Conservation (phyloP, 805 yeast genomes). For the Saccharomyces jurei region DNA sequence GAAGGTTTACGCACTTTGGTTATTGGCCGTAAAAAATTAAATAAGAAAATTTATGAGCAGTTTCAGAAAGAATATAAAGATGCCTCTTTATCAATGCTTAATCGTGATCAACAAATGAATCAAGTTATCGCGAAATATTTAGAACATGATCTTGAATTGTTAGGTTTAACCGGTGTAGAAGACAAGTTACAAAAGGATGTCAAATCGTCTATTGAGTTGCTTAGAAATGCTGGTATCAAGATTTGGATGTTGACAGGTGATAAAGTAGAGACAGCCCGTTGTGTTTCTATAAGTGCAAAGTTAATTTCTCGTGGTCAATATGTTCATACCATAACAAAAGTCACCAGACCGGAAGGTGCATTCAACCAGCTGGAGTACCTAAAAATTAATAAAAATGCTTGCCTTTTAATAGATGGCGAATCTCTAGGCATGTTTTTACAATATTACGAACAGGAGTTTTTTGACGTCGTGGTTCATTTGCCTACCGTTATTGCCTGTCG, state of each 20-base stretch:
- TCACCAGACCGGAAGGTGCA: conserved; percentile 54
- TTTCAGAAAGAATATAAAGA: conserved; percentile 58
- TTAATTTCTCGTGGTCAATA: conserved; percentile 89
- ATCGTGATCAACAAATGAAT: conserved; percentile 71
- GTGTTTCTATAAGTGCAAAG: conserved; percentile 94
- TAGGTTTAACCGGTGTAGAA: conserved; percentile 96
- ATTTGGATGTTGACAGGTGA: conserved; percentile 99
- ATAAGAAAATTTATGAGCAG: conserved; percentile 44
- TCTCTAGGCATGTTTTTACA: conserved; percentile 65
- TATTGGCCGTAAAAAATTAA: conserved; percentile 74
- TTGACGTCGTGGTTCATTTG: conserved; percentile 62
- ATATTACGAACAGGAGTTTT: conserved; percentile 62
- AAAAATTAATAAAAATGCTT: conserved; percentile 44
- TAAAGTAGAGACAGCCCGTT: conserved; percentile 95
- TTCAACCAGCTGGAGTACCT: conserved; percentile 68
- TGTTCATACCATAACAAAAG: conserved; percentile 74
- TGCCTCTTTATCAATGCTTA: conserved; percentile 71
- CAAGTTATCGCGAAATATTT: conserved; percentile 57
- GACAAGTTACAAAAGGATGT: conserved; percentile 89
- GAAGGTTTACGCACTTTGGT: conserved; percentile 95
- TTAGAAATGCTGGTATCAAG: conserved; percentile 92
- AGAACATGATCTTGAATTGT: conserved; percentile 74
- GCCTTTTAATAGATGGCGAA: conserved; percentile 89
- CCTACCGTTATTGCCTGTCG: conserved; percentile 98
- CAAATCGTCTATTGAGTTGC: conserved; percentile 80